Conservation (phyloP, 148 eudicot genomes). For the Simmondsia chinensis region DNA sequence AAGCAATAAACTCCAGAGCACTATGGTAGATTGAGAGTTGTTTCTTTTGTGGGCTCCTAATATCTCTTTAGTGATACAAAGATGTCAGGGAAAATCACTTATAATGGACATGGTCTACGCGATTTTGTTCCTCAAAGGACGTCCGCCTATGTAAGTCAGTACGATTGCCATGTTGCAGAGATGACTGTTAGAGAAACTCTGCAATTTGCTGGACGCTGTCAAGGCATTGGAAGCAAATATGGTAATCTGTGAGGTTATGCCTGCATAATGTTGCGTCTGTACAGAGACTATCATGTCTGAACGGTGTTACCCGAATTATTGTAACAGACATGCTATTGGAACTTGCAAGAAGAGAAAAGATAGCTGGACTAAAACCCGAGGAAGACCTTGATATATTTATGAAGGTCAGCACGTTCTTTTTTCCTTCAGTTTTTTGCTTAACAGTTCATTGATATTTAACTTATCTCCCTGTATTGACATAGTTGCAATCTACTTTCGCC, state of each 20-base stretch:
- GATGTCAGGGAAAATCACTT: conserved; percentile 89
- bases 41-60: conserved; percentile 13
- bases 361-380: conserved; percentile 65
- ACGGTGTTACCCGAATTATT: conserved; percentile 14
- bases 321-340: conserved; percentile 88
- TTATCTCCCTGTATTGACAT: background rate
- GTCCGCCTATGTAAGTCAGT: conserved; percentile 89
- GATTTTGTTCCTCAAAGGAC: conserved; percentile 99
- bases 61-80: conserved; percentile 37
- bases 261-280: conserved; percentile 1
- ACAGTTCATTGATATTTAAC: background rate
- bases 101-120: conserved; percentile 80
- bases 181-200: conserved; percentile 98
- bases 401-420: conserved; percentile 40
- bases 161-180: conserved; percentile 93
- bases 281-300: background rate
- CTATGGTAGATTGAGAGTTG: too few relatives aligned
- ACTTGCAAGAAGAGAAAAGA: conserved; percentile 90
- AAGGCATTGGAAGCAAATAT: conserved; percentile 91
- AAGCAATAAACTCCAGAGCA: too few relatives aligned
- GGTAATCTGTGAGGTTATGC: conserved; percentile 40
- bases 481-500: conserved; percentile 5
- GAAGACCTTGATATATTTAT: conserved; percentile 96
- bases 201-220: conserved; percentile 85
- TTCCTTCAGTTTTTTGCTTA: conserved; percentile 4